Evolutionary conservation across 2,329 filamentous ascomycete species (phyloP).

Genomic region (Penicillium sp.): DNA sequence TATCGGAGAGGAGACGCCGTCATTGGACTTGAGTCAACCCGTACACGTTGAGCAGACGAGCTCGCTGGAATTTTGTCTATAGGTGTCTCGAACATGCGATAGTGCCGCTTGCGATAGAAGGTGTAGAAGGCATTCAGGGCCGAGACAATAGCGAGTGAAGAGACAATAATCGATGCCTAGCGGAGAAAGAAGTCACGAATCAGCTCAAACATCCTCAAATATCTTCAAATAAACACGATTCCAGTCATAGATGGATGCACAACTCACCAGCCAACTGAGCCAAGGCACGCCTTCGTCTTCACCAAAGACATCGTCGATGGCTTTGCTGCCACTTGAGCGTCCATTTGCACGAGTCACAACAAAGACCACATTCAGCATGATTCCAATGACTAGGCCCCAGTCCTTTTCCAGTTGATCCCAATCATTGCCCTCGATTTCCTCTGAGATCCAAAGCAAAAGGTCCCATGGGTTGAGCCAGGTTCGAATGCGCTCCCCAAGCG

Average conservation of each 20-base stretch:
- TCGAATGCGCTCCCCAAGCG: conserved; percentile 79
- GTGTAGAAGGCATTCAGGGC: conserved; percentile 78
- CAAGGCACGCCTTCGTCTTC: conserved; percentile 68
- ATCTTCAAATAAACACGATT: not conserved
- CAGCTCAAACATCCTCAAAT: not conserved
- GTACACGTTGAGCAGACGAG: conserved; percentile 84
- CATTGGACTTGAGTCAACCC: conserved; percentile 80
- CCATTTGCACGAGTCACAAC: conserved; percentile 82
- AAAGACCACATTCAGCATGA: conserved; percentile 78
- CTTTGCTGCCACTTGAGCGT: conserved; percentile 53
- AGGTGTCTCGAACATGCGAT: conserved; percentile 86
- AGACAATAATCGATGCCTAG: conserved; percentile 72
- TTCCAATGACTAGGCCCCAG: conserved; percentile 74
- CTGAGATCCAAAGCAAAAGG: conserved; percentile 85
- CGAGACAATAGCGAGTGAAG: conserved; percentile 70
- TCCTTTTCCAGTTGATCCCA: conserved; percentile 79
- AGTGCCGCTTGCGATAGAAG: conserved; percentile 79
- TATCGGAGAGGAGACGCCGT: conserved; percentile 79
- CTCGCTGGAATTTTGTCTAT: conserved; percentile 78
- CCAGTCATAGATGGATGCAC: not conserved
- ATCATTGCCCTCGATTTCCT: conserved; percentile 88
- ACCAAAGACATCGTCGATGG: conserved; percentile 81
- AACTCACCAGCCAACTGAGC: conserved; percentile 67
- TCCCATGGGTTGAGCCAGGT: conserved; percentile 85
- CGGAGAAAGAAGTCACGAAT: not conserved